phyloP scores from a whole-genome alignment of 2,329 filamentous ascomycete species.

The Talaromyces sp. region DNA sequence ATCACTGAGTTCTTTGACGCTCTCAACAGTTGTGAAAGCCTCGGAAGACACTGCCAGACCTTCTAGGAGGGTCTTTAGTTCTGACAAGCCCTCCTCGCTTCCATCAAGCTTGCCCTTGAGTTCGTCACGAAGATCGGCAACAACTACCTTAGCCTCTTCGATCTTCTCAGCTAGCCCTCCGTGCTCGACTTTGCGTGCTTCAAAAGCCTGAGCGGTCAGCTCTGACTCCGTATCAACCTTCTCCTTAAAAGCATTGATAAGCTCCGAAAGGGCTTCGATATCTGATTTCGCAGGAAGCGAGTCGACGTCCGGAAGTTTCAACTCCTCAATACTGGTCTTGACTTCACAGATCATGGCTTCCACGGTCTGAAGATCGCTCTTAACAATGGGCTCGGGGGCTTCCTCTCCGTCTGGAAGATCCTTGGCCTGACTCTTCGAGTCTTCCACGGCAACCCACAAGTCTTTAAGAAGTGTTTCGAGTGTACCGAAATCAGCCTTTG shows the following conservation, averaged over 20 bases:
- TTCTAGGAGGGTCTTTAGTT: conserved; percentile 61
- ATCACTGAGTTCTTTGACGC: conserved; percentile 69
- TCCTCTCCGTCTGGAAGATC: conserved; percentile 45
- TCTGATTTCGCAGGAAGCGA: conserved; percentile 74
- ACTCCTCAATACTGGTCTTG: conserved; percentile 72
- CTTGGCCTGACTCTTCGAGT: conserved; percentile 54
- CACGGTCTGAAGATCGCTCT: conserved; percentile 78
- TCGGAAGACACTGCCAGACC: conserved; percentile 62
- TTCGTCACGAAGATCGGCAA: conserved; percentile 75
- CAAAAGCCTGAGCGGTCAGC: conserved; percentile 73
- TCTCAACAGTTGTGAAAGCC: conserved; percentile 52
- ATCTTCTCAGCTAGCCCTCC: conserved; percentile 75
- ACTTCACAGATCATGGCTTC: conserved; percentile 81
- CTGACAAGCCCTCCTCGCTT: conserved; percentile 64
- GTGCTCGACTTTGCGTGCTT: conserved; percentile 81
- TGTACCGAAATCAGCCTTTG: conserved; percentile 73
- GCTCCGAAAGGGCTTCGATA: conserved; percentile 65
- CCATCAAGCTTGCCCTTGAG: conserved; percentile 75
- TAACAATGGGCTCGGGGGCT: conserved; percentile 64
- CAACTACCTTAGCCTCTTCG: conserved; percentile 70
- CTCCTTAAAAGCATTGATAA: conserved; percentile 67
- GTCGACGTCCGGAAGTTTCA: conserved; percentile 69
- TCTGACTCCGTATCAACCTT: conserved; percentile 67
- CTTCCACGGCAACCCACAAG: conserved; percentile 71
- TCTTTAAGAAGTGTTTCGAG: conserved; percentile 78